Base-by-base conservation (phyloP, 805 yeast genomes). In the Starmerella khaoyaiensis region DNA sequence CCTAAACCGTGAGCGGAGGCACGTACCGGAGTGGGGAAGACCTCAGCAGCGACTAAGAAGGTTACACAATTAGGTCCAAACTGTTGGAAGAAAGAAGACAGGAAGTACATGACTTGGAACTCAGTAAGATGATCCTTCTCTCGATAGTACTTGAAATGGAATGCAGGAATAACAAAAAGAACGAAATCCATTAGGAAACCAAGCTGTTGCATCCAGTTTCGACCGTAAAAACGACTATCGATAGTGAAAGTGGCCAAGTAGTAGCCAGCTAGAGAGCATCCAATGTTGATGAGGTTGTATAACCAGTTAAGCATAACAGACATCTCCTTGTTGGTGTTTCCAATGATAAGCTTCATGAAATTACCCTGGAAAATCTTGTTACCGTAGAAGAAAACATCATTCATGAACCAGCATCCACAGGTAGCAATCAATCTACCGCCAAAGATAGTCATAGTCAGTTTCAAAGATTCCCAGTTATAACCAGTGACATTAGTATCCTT, bases 251-350 rank as follows among this genome's bases (percentile, higher is more conserved):
- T 64, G 25, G 78, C 59, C 34, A 64, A 55, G 72, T 76, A 74
- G 61, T 74, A 73, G 44, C 79, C 79, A 41, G 74, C 76, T 48
- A 73, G 61, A 23, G 77, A 67, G 68, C 96, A 95, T 40, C 96
- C 96, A 61, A 56, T 49, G 52, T 60, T 60, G 52, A 60, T 49
- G 45, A 60, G 24, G 46, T 59, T 60, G 50, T 52, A 61, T 39
- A 60, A 43, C 63, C 77, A 68, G 51, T 65, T 62, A 49, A 67
- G 58, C 58, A 72, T 70, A 59, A 72, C 69, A 56, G 61, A 58
- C 47, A 65, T 58, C 25, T 69, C 66, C 33, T 60, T 59, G 19
- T 64, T 42, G 29, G 33, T 32, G 16, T 24, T 19, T 20, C 39
- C 37, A 33, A 70, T 62, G 44, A 73, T 69, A 30, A 68, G 62